Evolutionary conservation across 2,329 filamentous ascomycete species (phyloP), one percentile per base, ranked within the genome.

Genomic region (Zymoseptoria brevis): DNA sequence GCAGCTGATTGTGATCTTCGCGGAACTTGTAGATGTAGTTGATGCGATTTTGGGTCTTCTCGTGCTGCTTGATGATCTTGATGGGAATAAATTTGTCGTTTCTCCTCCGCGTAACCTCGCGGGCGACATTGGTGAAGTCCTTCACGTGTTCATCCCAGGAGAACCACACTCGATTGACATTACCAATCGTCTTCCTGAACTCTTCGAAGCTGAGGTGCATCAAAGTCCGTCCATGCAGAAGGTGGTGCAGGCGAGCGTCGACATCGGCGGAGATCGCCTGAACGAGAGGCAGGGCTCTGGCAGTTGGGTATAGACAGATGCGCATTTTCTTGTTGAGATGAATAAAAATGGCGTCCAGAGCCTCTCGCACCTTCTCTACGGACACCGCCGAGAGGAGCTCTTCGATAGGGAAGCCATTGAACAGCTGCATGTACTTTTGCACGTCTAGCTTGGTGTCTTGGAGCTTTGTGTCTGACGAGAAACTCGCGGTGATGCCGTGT

Each of bases 71-170:
- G 64, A 81, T 84, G 73, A 99, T 92, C 78, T 97, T 97, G 79
- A 99, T 97, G 4, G 93, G 92, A 64, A 99, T 96, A 74, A 99
- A 99, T 73, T 96, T 96, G 74, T 97, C 95, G 70, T 96, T 95
- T 67, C 94, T 85, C 67, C 92, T 88, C 64, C 93, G 85, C 2
- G 90, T 96, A 6, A 96, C 91, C 70, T 99, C 95, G 76, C 94
- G 89, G 35, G 94, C 93, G 64, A 97, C 90, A 67, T 96, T 96
- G 16, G 93, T 97, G 71, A 99, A 99, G 68, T 97, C 94, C 74
- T 97, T 97, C 71, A 96, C 83, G 68, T 93, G 91, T 57, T 96
- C 91, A 67, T 99, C 94, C 94, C 94, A 99, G 8, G 88, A 87
- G 49, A 83, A 83, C 82, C 95, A 99, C 61, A 99, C 92, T 19